Evolutionary conservation across 1,284 basidiomycete genomes (phyloP).

Genomic region (Malassezia obtusa): DNA sequence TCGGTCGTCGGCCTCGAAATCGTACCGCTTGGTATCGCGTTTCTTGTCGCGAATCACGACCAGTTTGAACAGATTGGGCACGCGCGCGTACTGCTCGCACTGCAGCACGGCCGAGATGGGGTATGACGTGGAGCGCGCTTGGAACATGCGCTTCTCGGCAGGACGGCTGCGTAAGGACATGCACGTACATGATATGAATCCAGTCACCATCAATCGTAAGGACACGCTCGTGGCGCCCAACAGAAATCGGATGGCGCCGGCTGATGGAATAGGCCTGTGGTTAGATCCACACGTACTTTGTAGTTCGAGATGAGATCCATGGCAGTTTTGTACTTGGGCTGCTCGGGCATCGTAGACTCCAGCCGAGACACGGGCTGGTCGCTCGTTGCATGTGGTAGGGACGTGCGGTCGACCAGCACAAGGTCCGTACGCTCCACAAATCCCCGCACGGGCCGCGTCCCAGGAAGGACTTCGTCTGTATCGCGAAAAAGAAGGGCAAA

Average conservation of each 20-base stretch:
- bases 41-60: slow-evolving; percentile 63
- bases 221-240: slow-evolving; percentile 76
- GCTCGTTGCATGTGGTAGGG: neutral
- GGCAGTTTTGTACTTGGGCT: slow-evolving; percentile 44
- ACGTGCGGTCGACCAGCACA: slow-evolving; percentile 62
- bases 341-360: slow-evolving; percentile 6
- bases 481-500: slow-evolving; percentile 43
- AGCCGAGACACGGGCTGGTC: no score
- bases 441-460: slow-evolving; percentile 89
- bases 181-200: slow-evolving; percentile 62
- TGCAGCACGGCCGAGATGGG: slow-evolving; percentile 77
- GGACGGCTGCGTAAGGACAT: slow-evolving; percentile 13
- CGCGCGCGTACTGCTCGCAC: slow-evolving; percentile 73
- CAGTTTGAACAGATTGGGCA: slow-evolving; percentile 73
- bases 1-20: slow-evolving; percentile 87
- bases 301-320: slow-evolving; percentile 55
- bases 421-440: slow-evolving; percentile 77
- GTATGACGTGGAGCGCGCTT: slow-evolving; percentile 64
- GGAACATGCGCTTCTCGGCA: slow-evolving; percentile 27
- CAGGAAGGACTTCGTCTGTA: slow-evolving; percentile 64
- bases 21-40: slow-evolving; percentile 68
- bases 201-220: slow-evolving; percentile 92
- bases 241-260: slow-evolving; percentile 72
- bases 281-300: slow-evolving; percentile 46
- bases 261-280: slow-evolving; percentile 79